Conservation (phyloP, 441 rosid genomes). For the Populus hybrid region DNA sequence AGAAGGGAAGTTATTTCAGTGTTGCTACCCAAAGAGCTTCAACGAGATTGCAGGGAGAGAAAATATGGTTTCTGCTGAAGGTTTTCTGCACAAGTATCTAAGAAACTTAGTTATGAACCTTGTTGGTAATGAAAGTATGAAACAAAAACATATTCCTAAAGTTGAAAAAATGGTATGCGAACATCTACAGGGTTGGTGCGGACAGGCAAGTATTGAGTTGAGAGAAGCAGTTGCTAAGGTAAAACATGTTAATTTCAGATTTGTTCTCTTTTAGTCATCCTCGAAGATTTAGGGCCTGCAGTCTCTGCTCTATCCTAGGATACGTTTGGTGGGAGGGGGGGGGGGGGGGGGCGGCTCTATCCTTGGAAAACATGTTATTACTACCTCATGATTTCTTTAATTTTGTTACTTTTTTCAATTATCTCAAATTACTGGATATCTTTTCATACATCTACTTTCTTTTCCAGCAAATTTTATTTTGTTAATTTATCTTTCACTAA, state of each 20-base stretch:
- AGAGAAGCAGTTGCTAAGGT: slow-evolving; percentile 26
- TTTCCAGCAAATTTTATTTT: too few relatives aligned
- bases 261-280: too few relatives aligned
- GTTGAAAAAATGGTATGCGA: slow-evolving; percentile 20
- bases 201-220: slow-evolving; percentile 19
- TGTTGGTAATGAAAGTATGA: slow-evolving; percentile 24
- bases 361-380: too few relatives aligned
- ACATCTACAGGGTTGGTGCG: slow-evolving; percentile 23
- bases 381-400: too few relatives aligned
- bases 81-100: slow-evolving; percentile 30
- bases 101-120: slow-evolving; percentile 24
- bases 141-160: slow-evolving; percentile 15
- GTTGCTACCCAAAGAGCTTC: slow-evolving; percentile 29
- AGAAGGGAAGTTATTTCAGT: slow-evolving; percentile 25
- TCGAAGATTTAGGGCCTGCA: too few relatives aligned
- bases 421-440: too few relatives aligned
- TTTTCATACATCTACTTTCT: too few relatives aligned
- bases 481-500: too few relatives aligned
- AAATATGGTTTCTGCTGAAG: slow-evolving; percentile 28
- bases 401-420: too few relatives aligned
- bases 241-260: background rate
- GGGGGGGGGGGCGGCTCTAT: too few relatives aligned
- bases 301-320: too few relatives aligned
- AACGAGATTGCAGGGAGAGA: slow-evolving; percentile 30
- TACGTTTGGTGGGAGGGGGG: too few relatives aligned